Evolutionary conservation across 495 filamentous ascomycete species (phyloP), one percentile per base, ranked within the genome.

Genomic region (Penicillium parvum): DNA sequence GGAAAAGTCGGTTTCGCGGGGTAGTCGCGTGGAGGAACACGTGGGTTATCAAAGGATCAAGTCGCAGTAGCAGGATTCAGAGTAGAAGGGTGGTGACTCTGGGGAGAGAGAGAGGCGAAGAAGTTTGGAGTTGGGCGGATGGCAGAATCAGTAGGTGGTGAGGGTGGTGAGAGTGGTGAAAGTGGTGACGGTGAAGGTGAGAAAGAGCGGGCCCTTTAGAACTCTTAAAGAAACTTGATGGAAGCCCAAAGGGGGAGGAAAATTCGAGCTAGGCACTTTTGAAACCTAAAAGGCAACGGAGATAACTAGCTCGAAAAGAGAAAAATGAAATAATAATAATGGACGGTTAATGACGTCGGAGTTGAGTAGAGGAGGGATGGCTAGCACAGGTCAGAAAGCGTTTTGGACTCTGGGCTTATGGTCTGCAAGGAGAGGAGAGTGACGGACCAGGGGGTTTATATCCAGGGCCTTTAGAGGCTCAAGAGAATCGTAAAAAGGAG

Each of bases 161-260:
- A 3, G 16, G 7, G 32, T 11, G 15, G 17, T 19, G 16, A 19
- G 32, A 35, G 36, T 38, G 12, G 21, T 23, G 21, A 33, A 18
- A 36, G 37, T n/a, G 4, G 5, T 8, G 25, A 28, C 12, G 37
- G 5, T 3, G 15, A 26, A 40, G 22, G 37, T 23, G 21, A 26
- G 26, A 14, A 11, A 27, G 17, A 15, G 4, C n/a, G 40, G 29
- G 28, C 28, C 14, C 18, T n/a, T 40, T 35, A 22, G 36, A 39
- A 39, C 40, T 43, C 36, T 43, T 38, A 39, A 43, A 37, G 34
- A 49, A 39, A 15, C 32, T 40, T 12, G 43, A 45, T 30, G n/a
- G n/a, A 14, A 28, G 37, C 14, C 40, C 36, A 34, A 42, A 47
- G 26, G 43, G 30, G 30, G 43, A 43, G 9, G 26, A 42, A 42